Evolutionary conservation across 768 basidiomycete species (phyloP), one percentile per base, ranked within the genome.

Genomic region (Phallus indusiatus): DNA sequence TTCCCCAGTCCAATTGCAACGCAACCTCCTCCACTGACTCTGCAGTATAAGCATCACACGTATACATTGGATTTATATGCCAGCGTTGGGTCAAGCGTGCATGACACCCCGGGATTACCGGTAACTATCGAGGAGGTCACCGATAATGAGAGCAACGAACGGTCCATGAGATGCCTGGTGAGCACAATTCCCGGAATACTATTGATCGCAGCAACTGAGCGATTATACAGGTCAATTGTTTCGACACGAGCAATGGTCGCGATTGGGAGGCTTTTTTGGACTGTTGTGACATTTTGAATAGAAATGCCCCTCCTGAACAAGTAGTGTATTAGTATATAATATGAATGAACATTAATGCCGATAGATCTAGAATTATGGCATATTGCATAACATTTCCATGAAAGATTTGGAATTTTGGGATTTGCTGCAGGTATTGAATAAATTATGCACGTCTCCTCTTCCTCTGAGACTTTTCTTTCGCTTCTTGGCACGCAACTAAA

Each of bases 401-500:
- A 42, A 33, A 28, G 16, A 35, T n/a, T 10, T 18, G 47, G 22
- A 61, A 33, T 20, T 55, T 18, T 6, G 36, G 28, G 9, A 3
- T 28, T 28, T 28, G 28, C 7, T 28, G 28, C 28, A 28, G 7
- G 28, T 28, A 2, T 3, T 28, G 35, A 16, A 14, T 35, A 22
- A 35, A 22, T 52, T 33, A 59, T 21, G 57, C 34, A 54, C 72
- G 77, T 64, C 73, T 78, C 54, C 81, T 76, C 69, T 80, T 83
- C 71, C 85, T 86, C 62, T 73, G 80, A 16, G 82, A 82, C 69
- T 88, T 92, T 59, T 89, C 90, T 67, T 75, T 81, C 88, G 79
- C 73, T 90, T 94, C 70, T 82, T 79, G 3, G 90, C 91, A 33
- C 90, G 84, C n/a, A 89, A 72, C 90, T 95, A 64, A 52, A 36